Evolutionary conservation across 1,284 basidiomycete species (phyloP).

Genomic region (Puccinia polysora): DNA sequence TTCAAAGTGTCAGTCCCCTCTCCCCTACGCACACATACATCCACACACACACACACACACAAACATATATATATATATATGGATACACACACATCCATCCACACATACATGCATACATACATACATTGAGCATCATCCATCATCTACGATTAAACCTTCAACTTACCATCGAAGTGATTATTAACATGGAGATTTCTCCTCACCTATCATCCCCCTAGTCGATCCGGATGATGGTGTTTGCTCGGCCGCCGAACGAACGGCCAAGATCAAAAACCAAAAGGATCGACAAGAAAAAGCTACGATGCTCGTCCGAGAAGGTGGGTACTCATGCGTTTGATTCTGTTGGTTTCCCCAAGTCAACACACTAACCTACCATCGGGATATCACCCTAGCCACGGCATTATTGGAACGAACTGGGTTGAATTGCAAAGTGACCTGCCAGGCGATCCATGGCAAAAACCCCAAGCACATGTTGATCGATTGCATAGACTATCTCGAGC

Average conservation of each 20-base stretch:
- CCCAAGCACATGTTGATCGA: slow-evolving; percentile 27
- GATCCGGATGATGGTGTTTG: slow-evolving; percentile 6
- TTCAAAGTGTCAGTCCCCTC: slow-evolving; percentile 23
- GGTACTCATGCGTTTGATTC: background rate
- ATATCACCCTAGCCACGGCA: slow-evolving; percentile 7
- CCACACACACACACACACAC: too few species aligned
- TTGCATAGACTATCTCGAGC: slow-evolving; percentile 40
- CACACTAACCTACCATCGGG: background rate
- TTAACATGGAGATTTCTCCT: too few species aligned
- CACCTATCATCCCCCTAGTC: slow-evolving; percentile 5
- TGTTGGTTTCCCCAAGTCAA: too few species aligned
- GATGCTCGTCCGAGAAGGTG: slow-evolving; percentile 32
- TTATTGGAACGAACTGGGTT: slow-evolving; percentile 34
- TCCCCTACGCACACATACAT: too few species aligned
- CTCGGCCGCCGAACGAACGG: slow-evolving; percentile 7
- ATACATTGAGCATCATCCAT: too few species aligned
- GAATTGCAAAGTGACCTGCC: slow-evolving; percentile 34
- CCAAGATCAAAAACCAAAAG: slow-evolving; percentile 39
- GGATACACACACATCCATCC: too few species aligned
- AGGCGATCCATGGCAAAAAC: slow-evolving; percentile 38
- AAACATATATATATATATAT: too few species aligned
- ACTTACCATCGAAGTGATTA: background rate
- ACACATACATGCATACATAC: too few species aligned
- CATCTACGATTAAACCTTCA: background rate
- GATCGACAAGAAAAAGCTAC: slow-evolving; percentile 40